These are phyloP conservation scores for Opeltia flavorubescens DNA, from an alignment of 495 filamentous ascomycete genomes.

Conservation along the genomic window DNA sequence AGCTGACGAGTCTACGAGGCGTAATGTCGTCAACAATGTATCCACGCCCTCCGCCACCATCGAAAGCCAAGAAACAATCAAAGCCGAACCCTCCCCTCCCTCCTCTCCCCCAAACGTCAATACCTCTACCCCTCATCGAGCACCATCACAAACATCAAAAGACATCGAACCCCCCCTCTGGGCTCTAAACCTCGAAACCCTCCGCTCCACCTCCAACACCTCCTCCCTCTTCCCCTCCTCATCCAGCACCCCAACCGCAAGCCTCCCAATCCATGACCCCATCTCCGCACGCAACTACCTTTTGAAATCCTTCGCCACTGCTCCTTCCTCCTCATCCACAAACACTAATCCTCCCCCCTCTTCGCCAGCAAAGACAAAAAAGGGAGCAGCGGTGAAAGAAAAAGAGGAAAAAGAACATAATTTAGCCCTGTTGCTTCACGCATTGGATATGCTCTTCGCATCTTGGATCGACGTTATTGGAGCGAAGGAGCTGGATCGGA, in stretches of 20 bases:
- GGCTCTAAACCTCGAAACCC: slow-evolving; percentile 64
- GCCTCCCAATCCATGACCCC: slow-evolving; percentile 44
- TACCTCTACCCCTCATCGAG: not conserved
- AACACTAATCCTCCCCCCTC: not conserved
- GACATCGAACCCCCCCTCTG: slow-evolving; percentile 49
- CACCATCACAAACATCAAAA: not conserved
- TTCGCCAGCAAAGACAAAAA: slow-evolving; percentile 7
- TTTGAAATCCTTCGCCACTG: slow-evolving; percentile 17
- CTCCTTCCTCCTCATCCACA: slow-evolving; percentile 13
- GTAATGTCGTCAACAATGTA: too few species aligned
- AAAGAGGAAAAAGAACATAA: slow-evolving; percentile 49
- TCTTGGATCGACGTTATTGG: slow-evolving; percentile 51
- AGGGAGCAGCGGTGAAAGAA: slow-evolving; percentile 19
- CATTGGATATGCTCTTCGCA: slow-evolving; percentile 51
- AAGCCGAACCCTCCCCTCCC: slow-evolving; percentile 7
- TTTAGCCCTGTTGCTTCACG: slow-evolving; percentile 47
- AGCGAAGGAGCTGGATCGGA: slow-evolving; percentile 49
- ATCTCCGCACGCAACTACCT: slow-evolving; percentile 27
- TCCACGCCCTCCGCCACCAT: too few species aligned
- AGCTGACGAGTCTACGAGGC: too few species aligned
- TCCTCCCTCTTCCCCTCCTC: slow-evolving; percentile 31
- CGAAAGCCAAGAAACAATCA: slow-evolving; percentile 21
- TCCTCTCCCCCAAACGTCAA: not conserved
- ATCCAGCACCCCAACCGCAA: slow-evolving; percentile 42
- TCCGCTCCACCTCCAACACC: slow-evolving; percentile 25